Base-by-base conservation (phyloP, 768 basidiomycete species). In the Mycena chlorophos region DNA sequence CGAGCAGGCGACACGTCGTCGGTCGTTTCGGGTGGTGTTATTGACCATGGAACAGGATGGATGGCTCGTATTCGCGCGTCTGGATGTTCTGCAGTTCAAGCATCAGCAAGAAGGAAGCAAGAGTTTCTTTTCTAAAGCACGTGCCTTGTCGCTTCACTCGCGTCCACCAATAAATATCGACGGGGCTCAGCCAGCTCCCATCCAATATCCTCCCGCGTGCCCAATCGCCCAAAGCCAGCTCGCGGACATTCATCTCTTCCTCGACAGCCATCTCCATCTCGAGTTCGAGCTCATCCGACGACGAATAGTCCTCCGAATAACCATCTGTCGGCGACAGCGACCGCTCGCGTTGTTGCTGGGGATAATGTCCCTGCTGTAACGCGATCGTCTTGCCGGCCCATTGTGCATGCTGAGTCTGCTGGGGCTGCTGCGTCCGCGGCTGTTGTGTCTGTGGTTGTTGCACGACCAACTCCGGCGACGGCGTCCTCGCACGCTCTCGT, bases 161-260 rank as follows among this genome's bases (percentile, higher is more conserved):
- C 53, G 76, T 66, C 10, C 72, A 69, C 49, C 83, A 88, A 79
- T 80, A 89, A 43, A 82, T 75, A 66, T 91, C 89, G 0, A 84
- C 86, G 10, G 89, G 89, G 48, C 80, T 86, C 40, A 85, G 69
- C 89, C 89, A 91, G 61, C 83, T 78, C 2, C 89, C 89, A 52
- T 91, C 88, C 19, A 91, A 69, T 46, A 91, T 85, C 45, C 88
- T 72, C 20, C 75, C 78, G 29, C 89, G 76, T 4, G 86, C 86
- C 87, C 87, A 90, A 60, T 88, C 88, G 13, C 78, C 75, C 50
- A 90, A 71, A 1, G 89, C 87, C 40, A 90, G 71, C 42, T 81
- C 79, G 19, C 73, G 68, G 13, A 78, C 76, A 19, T 19, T 39
- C 47, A 37, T n/a, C 27, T 60, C 59, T 14, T 56, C 34, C 56